These are phyloP conservation scores for Phytopythium vexans DNA, from an alignment of 352 stramenopile species.

Conservation along the genomic window DNA sequence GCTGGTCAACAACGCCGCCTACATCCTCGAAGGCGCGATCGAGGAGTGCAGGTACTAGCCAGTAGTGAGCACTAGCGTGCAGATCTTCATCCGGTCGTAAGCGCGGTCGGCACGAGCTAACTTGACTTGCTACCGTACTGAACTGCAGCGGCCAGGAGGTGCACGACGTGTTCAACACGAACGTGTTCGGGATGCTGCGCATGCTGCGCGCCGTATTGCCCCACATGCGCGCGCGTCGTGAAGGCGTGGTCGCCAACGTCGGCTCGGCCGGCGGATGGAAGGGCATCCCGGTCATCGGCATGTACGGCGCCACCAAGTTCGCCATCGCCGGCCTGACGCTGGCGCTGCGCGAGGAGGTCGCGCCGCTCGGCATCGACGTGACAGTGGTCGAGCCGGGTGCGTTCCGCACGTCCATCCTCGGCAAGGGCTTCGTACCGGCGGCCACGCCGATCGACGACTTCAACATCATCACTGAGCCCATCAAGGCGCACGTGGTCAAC, in stretches of 20 bases:
- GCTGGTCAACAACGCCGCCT: conserved; percentile 43
- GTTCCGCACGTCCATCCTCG: conserved; percentile 33
- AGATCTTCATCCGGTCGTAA: conserved; percentile 18
- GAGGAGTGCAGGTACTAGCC: conserved; percentile 32
- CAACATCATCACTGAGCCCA: conserved; percentile 15
- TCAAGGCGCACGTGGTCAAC: conserved; percentile 19
- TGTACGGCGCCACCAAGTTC: conserved; percentile 45
- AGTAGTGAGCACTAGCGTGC: no score
- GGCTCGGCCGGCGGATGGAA: conserved; percentile 33
- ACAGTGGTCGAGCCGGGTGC: conserved; percentile 32
- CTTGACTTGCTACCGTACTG: no score
- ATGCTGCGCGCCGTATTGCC: conserved; percentile 32
- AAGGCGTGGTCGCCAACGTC: conserved; percentile 38
- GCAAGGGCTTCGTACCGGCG: conserved; percentile 17
- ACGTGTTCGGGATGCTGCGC: conserved; percentile 38
- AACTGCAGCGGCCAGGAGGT: conserved; percentile 30
- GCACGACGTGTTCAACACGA: conserved; percentile 35
- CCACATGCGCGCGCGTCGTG: conserved; percentile 29
- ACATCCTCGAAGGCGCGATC: conserved; percentile 29
- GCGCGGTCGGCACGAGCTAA: no score
- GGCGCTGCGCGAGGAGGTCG: conserved; percentile 28
- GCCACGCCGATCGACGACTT: conserved; percentile 23
- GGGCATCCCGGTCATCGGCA: conserved; percentile 18
- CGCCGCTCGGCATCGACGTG: conserved; percentile 32
- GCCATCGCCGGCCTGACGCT: conserved; percentile 31